Percentiles rank a stretch among this genome's conserved stretches.
Conservation (phyloP, 495 filamentous ascomycete species). For the Bryoglossum gracile region DNA sequence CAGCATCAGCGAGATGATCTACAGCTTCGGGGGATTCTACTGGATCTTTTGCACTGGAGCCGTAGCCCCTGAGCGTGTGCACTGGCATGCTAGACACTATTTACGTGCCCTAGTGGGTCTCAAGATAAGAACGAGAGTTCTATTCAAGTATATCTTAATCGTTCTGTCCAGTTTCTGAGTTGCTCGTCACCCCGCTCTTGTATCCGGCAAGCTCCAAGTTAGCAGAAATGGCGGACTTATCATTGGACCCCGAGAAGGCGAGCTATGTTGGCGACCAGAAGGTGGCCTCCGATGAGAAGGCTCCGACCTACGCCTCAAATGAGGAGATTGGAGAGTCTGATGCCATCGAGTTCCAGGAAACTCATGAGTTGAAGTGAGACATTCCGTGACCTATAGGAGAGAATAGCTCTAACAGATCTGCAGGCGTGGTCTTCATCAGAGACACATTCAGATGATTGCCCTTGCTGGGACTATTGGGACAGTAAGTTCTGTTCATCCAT, state of each 20-base stretch:
- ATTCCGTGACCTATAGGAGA: background rate
- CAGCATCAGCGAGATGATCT: too few relatives aligned
- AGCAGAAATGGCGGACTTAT: slow-evolving; percentile 8
- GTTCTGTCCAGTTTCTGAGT: too few relatives aligned
- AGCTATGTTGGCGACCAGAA: slow-evolving; percentile 3
- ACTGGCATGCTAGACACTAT: too few relatives aligned
- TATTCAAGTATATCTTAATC: background rate
- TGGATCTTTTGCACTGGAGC: too few relatives aligned
- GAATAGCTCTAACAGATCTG: background rate
- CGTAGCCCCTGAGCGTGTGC: too few relatives aligned
- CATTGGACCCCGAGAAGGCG: slow-evolving; percentile 10
- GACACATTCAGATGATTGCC: slow-evolving; percentile 75
- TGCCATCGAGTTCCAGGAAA: slow-evolving; percentile 14
- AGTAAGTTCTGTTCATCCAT: slow-evolving; percentile 7
- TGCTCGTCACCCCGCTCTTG: too few relatives aligned
- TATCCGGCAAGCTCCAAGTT: background rate
- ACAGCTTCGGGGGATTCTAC: too few relatives aligned
- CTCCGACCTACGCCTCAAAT: slow-evolving; percentile 1
- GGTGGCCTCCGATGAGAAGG: background rate
- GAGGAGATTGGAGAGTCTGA: slow-evolving; percentile 9
- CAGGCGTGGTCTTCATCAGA: slow-evolving; percentile 50
- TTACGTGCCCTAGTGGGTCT: background rate
- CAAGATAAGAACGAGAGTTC: too few relatives aligned
- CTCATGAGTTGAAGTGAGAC: slow-evolving; percentile 13
- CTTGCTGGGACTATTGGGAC: slow-evolving; percentile 53